Conservation (phyloP, 257 asterid species). For the Solanum chiquidenum region DNA sequence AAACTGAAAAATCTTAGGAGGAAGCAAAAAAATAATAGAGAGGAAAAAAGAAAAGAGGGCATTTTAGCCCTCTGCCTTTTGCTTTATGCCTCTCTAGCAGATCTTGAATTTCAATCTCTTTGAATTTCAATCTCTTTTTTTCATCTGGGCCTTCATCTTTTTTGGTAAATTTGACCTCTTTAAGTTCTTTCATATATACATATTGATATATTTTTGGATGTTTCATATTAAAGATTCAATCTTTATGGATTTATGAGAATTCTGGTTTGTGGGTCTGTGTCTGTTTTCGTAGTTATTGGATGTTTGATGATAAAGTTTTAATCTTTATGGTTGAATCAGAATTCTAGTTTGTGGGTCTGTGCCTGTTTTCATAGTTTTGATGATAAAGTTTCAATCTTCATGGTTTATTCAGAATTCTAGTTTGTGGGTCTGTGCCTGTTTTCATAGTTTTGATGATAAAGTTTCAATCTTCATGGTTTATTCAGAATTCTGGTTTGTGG, state of each 20-base stretch:
- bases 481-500: background rate
- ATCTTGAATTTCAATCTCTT: slow-evolving; percentile 35
- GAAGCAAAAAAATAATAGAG: slow-evolving; percentile 14
- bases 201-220: background rate
- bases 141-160: slow-evolving; percentile 12
- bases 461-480: background rate
- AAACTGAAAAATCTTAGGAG: slow-evolving; percentile 24
- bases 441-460: background rate
- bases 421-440: background rate
- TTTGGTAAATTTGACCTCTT: slow-evolving; percentile 11
- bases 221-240: background rate
- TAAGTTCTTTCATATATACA: background rate
- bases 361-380: background rate
- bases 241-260: background rate
- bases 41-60: slow-evolving; percentile 32
- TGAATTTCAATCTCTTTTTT: slow-evolving; percentile 16
- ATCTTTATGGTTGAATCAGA: background rate
- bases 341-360: background rate
- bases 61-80: slow-evolving; percentile 35
- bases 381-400: background rate
- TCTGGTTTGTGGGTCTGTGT: background rate
- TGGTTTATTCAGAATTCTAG: background rate
- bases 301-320: background rate
- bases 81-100: slow-evolving; percentile 37
- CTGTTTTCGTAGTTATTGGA: background rate